Base-by-base conservation (phyloP, 345 rosid species). In the Eucalyptus grandis region DNA sequence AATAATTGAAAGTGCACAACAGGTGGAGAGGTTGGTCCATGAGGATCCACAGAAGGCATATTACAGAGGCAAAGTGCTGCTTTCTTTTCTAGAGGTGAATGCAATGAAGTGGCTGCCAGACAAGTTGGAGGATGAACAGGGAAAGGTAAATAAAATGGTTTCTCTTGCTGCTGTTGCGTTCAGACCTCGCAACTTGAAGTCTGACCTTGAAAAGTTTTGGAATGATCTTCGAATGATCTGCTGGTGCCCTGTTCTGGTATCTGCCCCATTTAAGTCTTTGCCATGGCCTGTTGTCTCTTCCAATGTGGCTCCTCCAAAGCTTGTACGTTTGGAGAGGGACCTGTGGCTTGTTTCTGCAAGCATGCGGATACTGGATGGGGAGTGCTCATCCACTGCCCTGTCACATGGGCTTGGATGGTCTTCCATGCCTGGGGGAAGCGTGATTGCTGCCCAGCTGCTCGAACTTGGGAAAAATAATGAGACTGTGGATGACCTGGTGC, bases 381-480 rank as follows among this genome's bases (percentile, higher is more conserved):
- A 96, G 90, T 97, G 99, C 92, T 96, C 98, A 88, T 97, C 99
- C 88, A 95, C 98, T 86, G 95, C 98, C 92, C 94, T 97, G 90
- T 94, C 99, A 86, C 96, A 93, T 93, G 95, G 93, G 91, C 95
- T 97, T 88, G 99, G 99, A 85, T 97, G 99, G 99, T 94, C 95
- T 90, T 94, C 95, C 89, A 96, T 96, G 67, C 99, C 99, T 3
- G 99, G 97, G 92, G 99, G 98, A 89, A 95, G 96, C 93, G 95
- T 96, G 87, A 96, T 97, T 92, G 97, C 99, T 87, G 99, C 98
- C 85, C 99, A 97, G 89, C 96, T 97, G 83, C 99, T 97, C 60
- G 99, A 97, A 94, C 99, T 97, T 92, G 99, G 99, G 82, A 97
- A 96, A 90, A 96, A 96, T 93, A 97, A 96, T 92, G 98, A 96